Evolutionary conservation across 306 rosid species (phyloP), one percentile per base, ranked within the genome.

Genomic region (Canavalia gladiata): DNA sequence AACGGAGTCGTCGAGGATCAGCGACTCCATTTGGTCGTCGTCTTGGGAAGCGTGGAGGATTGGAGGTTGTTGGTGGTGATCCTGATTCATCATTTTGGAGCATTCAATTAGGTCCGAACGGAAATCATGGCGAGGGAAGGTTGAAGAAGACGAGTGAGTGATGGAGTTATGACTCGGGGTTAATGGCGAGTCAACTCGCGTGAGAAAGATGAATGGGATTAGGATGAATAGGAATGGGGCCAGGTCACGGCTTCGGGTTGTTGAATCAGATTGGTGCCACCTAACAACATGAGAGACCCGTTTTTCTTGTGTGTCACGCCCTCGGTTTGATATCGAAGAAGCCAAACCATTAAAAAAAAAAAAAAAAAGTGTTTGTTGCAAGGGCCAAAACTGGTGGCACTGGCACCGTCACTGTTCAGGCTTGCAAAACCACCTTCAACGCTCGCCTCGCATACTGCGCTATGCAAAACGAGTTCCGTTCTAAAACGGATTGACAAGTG

Each of bases 1-100:
- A 30, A 80, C 60, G 57, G 46, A 50, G 67, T 83, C 83, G 41
- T 83, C 13, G 84, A 92, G 88, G 80, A 83, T 72, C 69, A 91
- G 72, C 6, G 88, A 79, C 6, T 87, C 90, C 90, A 87, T 87
- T 3, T 31, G 11, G 1, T 66, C 84, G 10, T 74, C 88, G 12
- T 82, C 84, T 3, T 66, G 86, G 66, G 86, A 76, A 9, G 77
- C 84, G 68, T 30, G 87, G 5, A 77, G 52, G 28, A 67, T 52
- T 29, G 57, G 72, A 29, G 49, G 10, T 0, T 55, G 65, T 37
- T 83, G 63, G 68, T 8, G 13, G 11, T 45, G 51, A n/a, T 78
- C 85, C 1, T 82, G 72, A 35, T 65, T 84, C 90, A 87, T 87
- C 88, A 87, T 87, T 58, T 81, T 64, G 0, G 8, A 68, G 55